Evolutionary conservation across 2,329 filamentous ascomycete species (phyloP), one percentile per base, ranked within the genome.

Genomic region (Fusarium avenaceum): DNA sequence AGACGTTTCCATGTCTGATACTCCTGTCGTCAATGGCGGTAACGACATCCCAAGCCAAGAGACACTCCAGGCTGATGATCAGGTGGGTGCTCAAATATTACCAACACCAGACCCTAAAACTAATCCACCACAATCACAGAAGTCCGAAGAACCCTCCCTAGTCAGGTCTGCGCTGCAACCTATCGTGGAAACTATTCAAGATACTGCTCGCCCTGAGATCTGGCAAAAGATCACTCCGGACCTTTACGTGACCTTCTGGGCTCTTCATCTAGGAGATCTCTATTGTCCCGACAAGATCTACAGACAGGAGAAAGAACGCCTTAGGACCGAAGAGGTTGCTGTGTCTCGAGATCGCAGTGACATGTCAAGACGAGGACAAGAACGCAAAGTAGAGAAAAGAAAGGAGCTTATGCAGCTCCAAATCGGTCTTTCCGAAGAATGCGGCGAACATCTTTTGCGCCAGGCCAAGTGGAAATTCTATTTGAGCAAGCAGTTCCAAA

Each of bases 211-310:
- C 1, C 79, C 86, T 3, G 85, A 88, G 9, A 86, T 89, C 7
- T 93, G 90, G 84, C 82, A 87, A 13, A 87, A 87, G 49, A 86
- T 97, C 51, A 94, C 89, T 43, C 85, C 93, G 1, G 89, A 92
- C 30, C 95, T 97, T 76, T 97, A 93, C 74, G 88, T 92, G 43
- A 92, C 92, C 0, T 99, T 99, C 80, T 99, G 96, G 96, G 90
- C 94, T 50, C 84, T 97, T 14, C 90, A 93, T 28, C 86, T 96
- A 4, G 89, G 92, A 45, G 95, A 99, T 76, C 83, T 97, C 58
- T 87, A 88, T 57, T 89, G 94, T 67, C 92, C 92, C 2, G 88
- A 88, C 64, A 86, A 89, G 33, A 92, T 90, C 63, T 99, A 99
- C 76, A 86, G 92, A 47, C 86, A 89, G 17, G 94, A 96, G 75